These are phyloP conservation scores for Glycine soja DNA, from an alignment of 306 rosid species.

Conservation along the genomic window DNA sequence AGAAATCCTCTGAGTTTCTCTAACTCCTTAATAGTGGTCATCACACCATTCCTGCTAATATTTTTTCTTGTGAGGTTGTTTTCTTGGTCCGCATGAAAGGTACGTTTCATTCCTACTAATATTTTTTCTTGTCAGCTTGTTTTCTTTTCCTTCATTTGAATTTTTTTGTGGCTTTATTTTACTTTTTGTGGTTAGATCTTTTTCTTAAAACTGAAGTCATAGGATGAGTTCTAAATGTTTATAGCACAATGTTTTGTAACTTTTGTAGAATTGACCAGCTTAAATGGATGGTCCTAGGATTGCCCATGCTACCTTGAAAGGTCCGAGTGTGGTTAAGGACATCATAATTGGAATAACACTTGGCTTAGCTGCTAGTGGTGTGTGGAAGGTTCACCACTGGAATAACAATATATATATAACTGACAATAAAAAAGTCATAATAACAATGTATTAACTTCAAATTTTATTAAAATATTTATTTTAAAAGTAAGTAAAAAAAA, in stretches of 20 bases:
- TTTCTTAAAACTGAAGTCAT: no score
- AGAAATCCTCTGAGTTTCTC: no score
- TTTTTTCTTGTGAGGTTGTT: no score
- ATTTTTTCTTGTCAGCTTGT: constrained; percentile 21
- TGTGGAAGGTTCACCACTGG: constrained; percentile 99
- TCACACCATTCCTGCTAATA: no score
- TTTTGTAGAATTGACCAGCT: constrained; percentile 50
- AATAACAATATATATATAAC: no score
- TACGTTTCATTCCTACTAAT: constrained; percentile 9
- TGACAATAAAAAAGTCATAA: no score
- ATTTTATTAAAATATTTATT: no score
- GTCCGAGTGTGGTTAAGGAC: constrained; percentile 98
- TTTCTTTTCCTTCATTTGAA: constrained; percentile 29
- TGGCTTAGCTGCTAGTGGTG: constrained; percentile 70
- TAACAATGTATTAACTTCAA: no score
- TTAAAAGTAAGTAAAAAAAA: no score
- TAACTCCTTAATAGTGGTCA: no score
- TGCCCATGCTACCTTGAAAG: constrained; percentile 89
- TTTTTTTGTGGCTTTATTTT: background rate
- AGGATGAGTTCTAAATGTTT: constrained; percentile 6
- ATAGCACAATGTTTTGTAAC: background rate
- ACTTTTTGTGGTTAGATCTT: background rate
- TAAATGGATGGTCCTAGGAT: no score
- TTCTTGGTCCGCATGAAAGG: constrained; percentile 31
- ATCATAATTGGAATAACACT: constrained; percentile 60